Base-by-base conservation (phyloP, 164 flowering plant species). In the Piper longum region DNA sequence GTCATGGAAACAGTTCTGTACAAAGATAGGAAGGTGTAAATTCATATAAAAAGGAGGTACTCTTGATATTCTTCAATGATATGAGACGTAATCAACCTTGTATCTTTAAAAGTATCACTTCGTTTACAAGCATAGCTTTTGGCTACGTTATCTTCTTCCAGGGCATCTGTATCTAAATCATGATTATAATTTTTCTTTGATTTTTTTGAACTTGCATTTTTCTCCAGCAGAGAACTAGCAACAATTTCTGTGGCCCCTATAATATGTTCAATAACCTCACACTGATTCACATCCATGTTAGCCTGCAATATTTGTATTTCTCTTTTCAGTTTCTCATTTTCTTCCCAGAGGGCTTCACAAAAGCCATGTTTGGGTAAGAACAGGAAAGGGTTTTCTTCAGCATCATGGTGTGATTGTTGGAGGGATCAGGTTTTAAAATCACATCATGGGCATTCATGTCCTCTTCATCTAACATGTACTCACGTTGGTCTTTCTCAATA, bases 401-500 rank as follows among this genome's bases (percentile, higher is more conserved):
- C 63, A 84, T 73, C 40, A 68, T 56, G 2, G 88, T 67, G 42
- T 82, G 88, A 63, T 78, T 68, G 67, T 60, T 72, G 0, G 80
- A 71, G 19, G 95, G 88, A 0, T 83, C 96, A 6, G 79, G 85
- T 60, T 74, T 84, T 71, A 93, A 42, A 55, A 93, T 87, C 54
- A 79, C 84, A 71, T 75, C 78, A 61, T 93, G 96, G 62, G 82
- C 76, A 74, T 75, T 77, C 66, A 74, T 78, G 59, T 93, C 92
- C 71, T 90, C 95, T 13, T 90, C 95, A 71, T 93, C 99, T 61
- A 90, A 79, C 54, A 92, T 90, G 73, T 93, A 93, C 64, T 93
- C 99, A 41, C 86, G 72, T 66, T 88, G 91, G 79, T 93, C 97
- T 77, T 58, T 83, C 67, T 90, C 88, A 70, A 93, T 93, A 68